A percentile compares a stretch with the other conserved stretches of the same genome.
These are phyloP conservation scores for Hymenoscyphus albidus DNA, from an alignment of 2,329 filamentous ascomycete species.

Conservation along the genomic window DNA sequence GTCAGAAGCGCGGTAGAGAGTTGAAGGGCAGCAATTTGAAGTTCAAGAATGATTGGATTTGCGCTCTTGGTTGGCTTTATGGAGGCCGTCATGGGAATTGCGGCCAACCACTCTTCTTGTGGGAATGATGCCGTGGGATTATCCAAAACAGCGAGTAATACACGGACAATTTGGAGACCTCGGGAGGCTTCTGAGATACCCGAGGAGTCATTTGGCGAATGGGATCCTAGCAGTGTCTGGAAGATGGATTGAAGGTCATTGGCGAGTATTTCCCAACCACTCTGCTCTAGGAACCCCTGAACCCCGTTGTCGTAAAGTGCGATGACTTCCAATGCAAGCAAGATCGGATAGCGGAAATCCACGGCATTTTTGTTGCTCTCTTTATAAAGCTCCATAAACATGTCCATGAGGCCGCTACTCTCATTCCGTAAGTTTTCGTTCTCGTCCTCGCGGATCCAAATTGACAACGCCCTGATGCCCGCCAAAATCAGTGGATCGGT, in stretches of 20 bases:
- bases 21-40: slow-evolving; percentile 52
- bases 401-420: slow-evolving; percentile 53
- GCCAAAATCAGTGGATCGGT: slow-evolving; percentile 58
- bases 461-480: slow-evolving; percentile 52
- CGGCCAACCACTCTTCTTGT: slow-evolving; percentile 54
- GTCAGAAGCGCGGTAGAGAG: slow-evolving; percentile 51
- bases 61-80: slow-evolving; percentile 21
- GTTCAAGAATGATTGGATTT: slow-evolving; percentile 38
- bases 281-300: slow-evolving; percentile 43
- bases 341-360: slow-evolving; percentile 54
- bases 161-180: slow-evolving; percentile 53
- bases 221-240: slow-evolving; percentile 26
- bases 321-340: slow-evolving; percentile 58
- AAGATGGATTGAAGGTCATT: slow-evolving; percentile 48
- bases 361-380: slow-evolving; percentile 31
- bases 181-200: slow-evolving; percentile 40
- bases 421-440: slow-evolving; percentile 50
- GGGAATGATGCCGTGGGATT: slow-evolving; percentile 40
- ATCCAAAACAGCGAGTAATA: slow-evolving; percentile 52
- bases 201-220: not conserved
- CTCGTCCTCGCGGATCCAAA: slow-evolving; percentile 69
- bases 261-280: slow-evolving; percentile 52
- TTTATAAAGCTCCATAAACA: slow-evolving; percentile 60
- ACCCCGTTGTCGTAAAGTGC: slow-evolving; percentile 42
- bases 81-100: slow-evolving; percentile 48